A percentile compares a stretch with the other conserved stretches of the same genome.
Conservation (phyloP, 2,329 filamentous ascomycete species). For the Aureobasidium musti region DNA sequence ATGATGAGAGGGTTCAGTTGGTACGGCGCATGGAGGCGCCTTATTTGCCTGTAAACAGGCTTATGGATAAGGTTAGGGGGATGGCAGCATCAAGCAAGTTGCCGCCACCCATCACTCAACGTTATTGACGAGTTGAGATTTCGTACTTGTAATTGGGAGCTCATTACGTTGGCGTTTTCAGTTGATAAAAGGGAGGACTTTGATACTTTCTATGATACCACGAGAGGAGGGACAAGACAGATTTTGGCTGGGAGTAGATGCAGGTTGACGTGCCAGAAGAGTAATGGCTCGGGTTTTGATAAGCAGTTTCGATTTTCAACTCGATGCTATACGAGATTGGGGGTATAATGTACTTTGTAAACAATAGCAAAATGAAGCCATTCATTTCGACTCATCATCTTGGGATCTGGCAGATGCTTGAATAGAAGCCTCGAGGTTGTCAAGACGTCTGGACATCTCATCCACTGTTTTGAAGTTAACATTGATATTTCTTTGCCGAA, state of each 20-base stretch:
- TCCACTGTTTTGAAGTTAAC: slow-evolving; percentile 71
- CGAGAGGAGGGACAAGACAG: neutral
- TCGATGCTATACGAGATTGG: neutral
- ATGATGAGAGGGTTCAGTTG: slow-evolving; percentile 54
- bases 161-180: neutral
- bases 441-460: slow-evolving; percentile 84
- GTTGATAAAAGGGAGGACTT: neutral
- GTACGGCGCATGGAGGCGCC: slow-evolving; percentile 59
- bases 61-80: slow-evolving; percentile 52
- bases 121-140: slow-evolving; percentile 28
- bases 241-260: neutral
- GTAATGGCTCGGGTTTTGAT: neutral
- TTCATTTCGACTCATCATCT: slow-evolving; percentile 27
- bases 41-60: slow-evolving; percentile 46
- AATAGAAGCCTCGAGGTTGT: slow-evolving; percentile 76
- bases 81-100: slow-evolving; percentile 39
- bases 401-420: slow-evolving; percentile 45
- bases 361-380: neutral
- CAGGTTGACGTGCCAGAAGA: neutral
- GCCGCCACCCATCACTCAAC: slow-evolving; percentile 28
- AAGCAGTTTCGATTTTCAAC: neutral
- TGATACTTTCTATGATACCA: slow-evolving; percentile 29
- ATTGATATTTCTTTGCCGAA: no score
- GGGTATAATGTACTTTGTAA: slow-evolving; percentile 11
- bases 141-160: neutral